Evolutionary conservation across 768 basidiomycete species (phyloP).

Genomic region (Clavulina sp.): DNA sequence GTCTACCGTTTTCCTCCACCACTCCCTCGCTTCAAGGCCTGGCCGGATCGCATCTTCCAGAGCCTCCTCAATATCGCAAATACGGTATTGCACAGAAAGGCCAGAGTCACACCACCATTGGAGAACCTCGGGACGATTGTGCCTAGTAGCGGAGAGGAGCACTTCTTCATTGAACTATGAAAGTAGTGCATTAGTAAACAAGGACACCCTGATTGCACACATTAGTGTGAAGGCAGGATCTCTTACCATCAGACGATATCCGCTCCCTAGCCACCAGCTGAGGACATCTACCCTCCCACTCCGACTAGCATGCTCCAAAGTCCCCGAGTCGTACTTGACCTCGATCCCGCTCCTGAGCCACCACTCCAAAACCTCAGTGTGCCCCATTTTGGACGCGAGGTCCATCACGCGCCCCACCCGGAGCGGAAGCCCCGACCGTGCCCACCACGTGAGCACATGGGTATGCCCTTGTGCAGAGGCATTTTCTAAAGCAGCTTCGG

Average conservation of each 20-base stretch:
- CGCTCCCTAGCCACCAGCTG: slow-evolving; percentile 70
- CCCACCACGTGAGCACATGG: slow-evolving; percentile 75
- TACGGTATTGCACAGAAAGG: slow-evolving; percentile 64
- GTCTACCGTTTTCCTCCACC: slow-evolving; percentile 71
- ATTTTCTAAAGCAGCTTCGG: slow-evolving; percentile 61
- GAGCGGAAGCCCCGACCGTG: slow-evolving; percentile 36
- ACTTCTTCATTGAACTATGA: slow-evolving; percentile 54
- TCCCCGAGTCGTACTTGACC: slow-evolving; percentile 59
- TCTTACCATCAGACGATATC: slow-evolving; percentile 38
- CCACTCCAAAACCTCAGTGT: slow-evolving; percentile 66
- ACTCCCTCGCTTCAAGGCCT: slow-evolving; percentile 53
- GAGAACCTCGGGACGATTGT: slow-evolving; percentile 64
- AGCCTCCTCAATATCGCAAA: slow-evolving; percentile 87
- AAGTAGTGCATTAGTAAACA: not conserved
- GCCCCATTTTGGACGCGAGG: slow-evolving; percentile 62
- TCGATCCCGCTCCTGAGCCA: slow-evolving; percentile 67
- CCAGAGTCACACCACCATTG: slow-evolving; percentile 81
- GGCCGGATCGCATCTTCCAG: slow-evolving; percentile 72
- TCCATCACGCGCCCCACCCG: slow-evolving; percentile 79
- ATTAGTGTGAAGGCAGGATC: not conserved
- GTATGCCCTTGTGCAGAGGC: slow-evolving; percentile 65
- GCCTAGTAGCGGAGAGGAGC: slow-evolving; percentile 59
- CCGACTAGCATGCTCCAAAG: slow-evolving; percentile 61
- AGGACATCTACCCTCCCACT: slow-evolving; percentile 64
- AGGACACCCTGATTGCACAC: too few species aligned